These are phyloP conservation scores for Pelagophyceae sp. DNA, from an alignment of 352 stramenopile genomes.

Conservation along the genomic window DNA sequence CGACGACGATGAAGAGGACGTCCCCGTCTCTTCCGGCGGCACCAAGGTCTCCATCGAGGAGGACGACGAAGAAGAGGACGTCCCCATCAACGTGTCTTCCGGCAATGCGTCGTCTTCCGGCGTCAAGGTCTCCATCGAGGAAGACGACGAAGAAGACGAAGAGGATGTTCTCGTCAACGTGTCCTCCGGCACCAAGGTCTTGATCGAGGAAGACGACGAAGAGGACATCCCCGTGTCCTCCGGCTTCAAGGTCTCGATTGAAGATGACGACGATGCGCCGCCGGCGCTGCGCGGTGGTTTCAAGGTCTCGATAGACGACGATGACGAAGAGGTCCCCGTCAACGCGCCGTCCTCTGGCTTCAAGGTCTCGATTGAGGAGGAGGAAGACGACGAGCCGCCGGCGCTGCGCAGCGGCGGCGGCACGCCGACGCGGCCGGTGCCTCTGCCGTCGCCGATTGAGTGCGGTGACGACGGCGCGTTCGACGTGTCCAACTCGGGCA, in stretches of 20 bases:
- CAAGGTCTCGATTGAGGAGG: neutral
- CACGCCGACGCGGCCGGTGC: neutral
- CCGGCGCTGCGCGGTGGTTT: neutral
- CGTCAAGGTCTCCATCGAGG: constrained; percentile 4
- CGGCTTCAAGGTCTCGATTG: neutral
- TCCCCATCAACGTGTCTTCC: too few relatives aligned
- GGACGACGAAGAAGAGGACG: neutral
- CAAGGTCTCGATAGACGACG: neutral
- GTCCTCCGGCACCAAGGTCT: neutral
- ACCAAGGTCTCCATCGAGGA: neutral
- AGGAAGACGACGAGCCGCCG: neutral
- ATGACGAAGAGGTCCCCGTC: neutral
- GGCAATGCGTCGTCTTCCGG: neutral
- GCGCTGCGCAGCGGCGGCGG: neutral
- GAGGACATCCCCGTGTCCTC: neutral
- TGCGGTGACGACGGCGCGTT: constrained; percentile 6
- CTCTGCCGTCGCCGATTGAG: constrained; percentile 23
- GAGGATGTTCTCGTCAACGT: constrained; percentile 14
- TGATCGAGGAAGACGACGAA: neutral
- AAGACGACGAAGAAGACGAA: constrained; percentile 7
- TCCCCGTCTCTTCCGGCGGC: constrained; percentile 3
- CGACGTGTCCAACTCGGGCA: neutral
- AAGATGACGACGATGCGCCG: neutral
- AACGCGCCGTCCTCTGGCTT: neutral
- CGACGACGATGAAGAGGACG: constrained; percentile 21